Conservation (phyloP, 2,329 filamentous ascomycete genomes). For the Botryotinia narcissicola region DNA sequence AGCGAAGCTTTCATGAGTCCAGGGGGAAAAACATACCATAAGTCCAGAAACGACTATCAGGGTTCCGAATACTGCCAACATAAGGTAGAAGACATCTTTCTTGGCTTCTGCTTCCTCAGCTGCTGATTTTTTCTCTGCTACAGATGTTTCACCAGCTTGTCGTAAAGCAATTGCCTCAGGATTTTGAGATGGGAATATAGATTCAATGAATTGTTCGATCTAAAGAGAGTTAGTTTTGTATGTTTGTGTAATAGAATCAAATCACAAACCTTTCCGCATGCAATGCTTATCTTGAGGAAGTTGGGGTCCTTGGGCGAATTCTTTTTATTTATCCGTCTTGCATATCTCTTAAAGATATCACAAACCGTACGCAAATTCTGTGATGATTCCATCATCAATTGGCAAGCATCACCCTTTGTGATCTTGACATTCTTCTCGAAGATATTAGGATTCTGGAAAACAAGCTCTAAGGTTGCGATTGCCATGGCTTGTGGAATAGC, state of each 20-base stretch:
- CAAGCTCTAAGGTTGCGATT: conserved; percentile 86
- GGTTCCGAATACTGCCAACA: conserved; percentile 63
- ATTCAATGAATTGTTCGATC: conserved; percentile 90
- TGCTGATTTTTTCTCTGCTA: conserved; percentile 43
- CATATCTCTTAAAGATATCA: conserved; percentile 76
- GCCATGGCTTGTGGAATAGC: conserved; percentile 97
- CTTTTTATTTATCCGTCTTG: conserved; percentile 82
- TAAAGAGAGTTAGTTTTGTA: conserved; percentile 47
- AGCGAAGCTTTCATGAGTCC: conserved; percentile 26
- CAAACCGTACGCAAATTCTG: conserved; percentile 83
- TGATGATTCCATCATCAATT: conserved; percentile 87
- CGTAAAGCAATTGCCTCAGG: conserved; percentile 54
- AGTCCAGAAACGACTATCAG: conserved; percentile 67
- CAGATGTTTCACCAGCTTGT: conserved; percentile 36
- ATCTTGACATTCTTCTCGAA: conserved; percentile 93
- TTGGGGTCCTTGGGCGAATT: conserved; percentile 92
- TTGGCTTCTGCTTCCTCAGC: conserved; percentile 56
- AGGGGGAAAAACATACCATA: conserved; percentile 63
- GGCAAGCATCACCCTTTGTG: conserved; percentile 88
- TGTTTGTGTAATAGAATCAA: conserved; percentile 15
- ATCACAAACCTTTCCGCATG: conserved; percentile 72
- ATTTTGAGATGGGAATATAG: conserved; percentile 82
- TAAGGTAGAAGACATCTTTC: conserved; percentile 59
- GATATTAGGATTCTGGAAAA: conserved; percentile 86
- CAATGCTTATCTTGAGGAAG: conserved; percentile 86